Evolutionary conservation across 441 rosid species (phyloP).

Genomic region (Adansonia grandidieri): DNA sequence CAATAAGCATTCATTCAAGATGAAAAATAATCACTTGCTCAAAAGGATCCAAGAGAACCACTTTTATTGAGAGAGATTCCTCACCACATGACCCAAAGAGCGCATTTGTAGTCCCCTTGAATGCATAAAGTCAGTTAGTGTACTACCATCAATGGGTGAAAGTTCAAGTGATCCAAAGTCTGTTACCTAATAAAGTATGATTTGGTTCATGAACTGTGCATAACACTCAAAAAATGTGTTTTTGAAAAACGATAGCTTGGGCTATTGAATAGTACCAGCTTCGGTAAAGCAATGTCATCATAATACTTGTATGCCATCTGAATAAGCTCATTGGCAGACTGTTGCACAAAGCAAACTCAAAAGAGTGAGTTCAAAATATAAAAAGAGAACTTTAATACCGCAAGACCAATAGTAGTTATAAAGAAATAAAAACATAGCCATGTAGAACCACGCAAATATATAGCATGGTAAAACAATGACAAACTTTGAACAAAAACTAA

Average conservation of each 20-base stretch:
- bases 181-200: constrained; percentile 51
- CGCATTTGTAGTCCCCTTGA: constrained; percentile 66
- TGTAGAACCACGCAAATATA: background rate
- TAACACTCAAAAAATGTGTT: background rate
- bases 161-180: constrained; percentile 71
- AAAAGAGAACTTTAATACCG: constrained; percentile 21
- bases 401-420: constrained; percentile 4
- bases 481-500: background rate
- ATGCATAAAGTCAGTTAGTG: constrained; percentile 74
- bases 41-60: background rate
- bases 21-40: background rate
- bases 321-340: constrained; percentile 58
- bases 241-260: background rate
- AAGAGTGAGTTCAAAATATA: constrained; percentile 26
- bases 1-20: constrained; percentile 1
- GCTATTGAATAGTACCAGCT: constrained; percentile 51
- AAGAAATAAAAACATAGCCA: background rate
- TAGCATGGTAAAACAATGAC: background rate
- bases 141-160: constrained; percentile 70
- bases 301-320: constrained; percentile 55
- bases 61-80: constrained; percentile 23
- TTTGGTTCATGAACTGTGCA: constrained; percentile 12
- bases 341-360: constrained; percentile 30
- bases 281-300: constrained; percentile 65
- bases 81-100: constrained; percentile 64